Conservation (phyloP, 805 yeast species). For the Schwanniomyces sp. region DNA sequence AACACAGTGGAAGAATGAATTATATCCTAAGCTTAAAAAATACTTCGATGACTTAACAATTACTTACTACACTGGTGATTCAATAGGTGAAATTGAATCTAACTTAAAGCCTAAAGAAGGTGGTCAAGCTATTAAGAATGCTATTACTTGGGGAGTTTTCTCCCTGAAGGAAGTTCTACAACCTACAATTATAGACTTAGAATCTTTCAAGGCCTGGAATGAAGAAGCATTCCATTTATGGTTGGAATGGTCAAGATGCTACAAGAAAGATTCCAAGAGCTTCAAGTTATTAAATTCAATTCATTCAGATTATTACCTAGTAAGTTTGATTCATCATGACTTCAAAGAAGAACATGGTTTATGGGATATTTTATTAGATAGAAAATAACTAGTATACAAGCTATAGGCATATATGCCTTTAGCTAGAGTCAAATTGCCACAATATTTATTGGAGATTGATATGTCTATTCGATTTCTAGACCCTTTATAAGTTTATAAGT, state of each 20-base stretch:
- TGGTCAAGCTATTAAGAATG: slow-evolving; percentile 53
- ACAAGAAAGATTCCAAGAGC: slow-evolving; percentile 56
- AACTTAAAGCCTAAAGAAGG: slow-evolving; percentile 48
- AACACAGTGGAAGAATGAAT: slow-evolving; percentile 58
- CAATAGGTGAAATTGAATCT: slow-evolving; percentile 55
- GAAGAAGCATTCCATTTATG: slow-evolving; percentile 93
- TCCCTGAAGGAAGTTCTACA: slow-evolving; percentile 87
- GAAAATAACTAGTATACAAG: slow-evolving; percentile 21
- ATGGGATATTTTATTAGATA: slow-evolving; percentile 62
- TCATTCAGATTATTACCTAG: slow-evolving; percentile 65
- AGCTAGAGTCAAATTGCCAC: background rate
- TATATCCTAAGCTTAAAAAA: slow-evolving; percentile 52
- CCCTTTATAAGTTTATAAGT: background rate
- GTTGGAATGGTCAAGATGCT: slow-evolving; percentile 88
- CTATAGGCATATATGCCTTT: background rate
- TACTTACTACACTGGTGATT: slow-evolving; percentile 76
- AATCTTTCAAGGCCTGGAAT: slow-evolving; percentile 92
- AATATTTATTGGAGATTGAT: no score
- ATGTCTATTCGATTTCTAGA: background rate
- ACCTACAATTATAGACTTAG: slow-evolving; percentile 89
- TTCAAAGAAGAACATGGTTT: slow-evolving; percentile 68
- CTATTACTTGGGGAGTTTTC: slow-evolving; percentile 98
- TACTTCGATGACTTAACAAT: slow-evolving; percentile 44
- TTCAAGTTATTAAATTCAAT: slow-evolving; percentile 61
- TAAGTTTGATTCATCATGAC: slow-evolving; percentile 87